Evolutionary conservation across 2,329 filamentous ascomycete genomes (phyloP).

Genomic region (Penicillium sp.): DNA sequence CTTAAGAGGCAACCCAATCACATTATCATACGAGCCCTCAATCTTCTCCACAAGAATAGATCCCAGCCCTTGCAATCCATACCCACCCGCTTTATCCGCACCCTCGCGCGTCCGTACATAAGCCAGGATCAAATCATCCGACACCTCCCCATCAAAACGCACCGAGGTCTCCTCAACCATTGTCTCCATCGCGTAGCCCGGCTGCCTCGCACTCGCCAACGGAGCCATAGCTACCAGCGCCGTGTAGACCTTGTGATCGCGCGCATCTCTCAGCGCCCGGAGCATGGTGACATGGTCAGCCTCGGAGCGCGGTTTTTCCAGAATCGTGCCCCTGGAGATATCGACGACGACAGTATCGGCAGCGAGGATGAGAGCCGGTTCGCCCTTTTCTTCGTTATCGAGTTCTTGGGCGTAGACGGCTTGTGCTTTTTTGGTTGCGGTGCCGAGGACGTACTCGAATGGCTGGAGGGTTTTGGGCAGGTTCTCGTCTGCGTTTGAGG

Average conservation of each 20-base stretch:
- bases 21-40: constrained; percentile 90
- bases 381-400: constrained; percentile 60
- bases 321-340: constrained; percentile 71
- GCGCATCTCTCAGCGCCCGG: constrained; percentile 75
- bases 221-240: constrained; percentile 84
- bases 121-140: constrained; percentile 80
- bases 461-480: constrained; percentile 79
- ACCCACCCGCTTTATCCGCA: constrained; percentile 93
- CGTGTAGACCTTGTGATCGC: constrained; percentile 81
- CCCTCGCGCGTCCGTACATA: constrained; percentile 78
- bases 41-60: constrained; percentile 86
- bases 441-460: constrained; percentile 88
- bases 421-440: constrained; percentile 80
- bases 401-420: constrained; percentile 69
- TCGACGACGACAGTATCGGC: constrained; percentile 87
- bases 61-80: constrained; percentile 88
- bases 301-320: constrained; percentile 89
- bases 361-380: constrained; percentile 83
- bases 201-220: constrained; percentile 75
- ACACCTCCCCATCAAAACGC: constrained; percentile 74
- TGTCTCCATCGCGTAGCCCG: constrained; percentile 81
- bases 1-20: constrained; percentile 85
- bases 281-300: constrained; percentile 84
- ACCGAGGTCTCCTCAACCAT: constrained; percentile 90
- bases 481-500: constrained; percentile 83